Percentiles rank a stretch among this genome's conserved stretches.
Conservation (phyloP, 176 grass and related monocot genomes). For the Aegilops tauschii region DNA sequence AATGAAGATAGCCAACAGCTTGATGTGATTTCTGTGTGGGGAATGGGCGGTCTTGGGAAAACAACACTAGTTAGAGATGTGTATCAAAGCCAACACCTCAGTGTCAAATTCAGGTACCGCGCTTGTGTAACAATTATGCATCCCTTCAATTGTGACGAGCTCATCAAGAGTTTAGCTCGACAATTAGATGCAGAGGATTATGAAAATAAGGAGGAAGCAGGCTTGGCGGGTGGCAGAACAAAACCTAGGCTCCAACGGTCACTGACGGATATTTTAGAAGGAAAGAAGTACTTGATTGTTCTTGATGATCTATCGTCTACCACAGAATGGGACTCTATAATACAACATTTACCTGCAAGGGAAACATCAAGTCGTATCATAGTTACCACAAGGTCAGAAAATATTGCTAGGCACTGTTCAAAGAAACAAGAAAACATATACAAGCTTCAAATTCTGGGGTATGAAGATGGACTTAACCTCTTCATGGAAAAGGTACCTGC, state of each 20-base stretch:
- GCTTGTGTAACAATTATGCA: slow-evolving; percentile 20
- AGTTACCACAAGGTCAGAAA: slow-evolving; percentile 21
- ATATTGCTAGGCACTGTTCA: slow-evolving; percentile 11
- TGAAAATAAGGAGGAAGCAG: slow-evolving; percentile 12
- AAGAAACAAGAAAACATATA: slow-evolving; percentile 13
- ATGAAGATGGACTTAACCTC: slow-evolving; percentile 10
- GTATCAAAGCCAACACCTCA: slow-evolving; percentile 12
- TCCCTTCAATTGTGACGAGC: slow-evolving; percentile 2
- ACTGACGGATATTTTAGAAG: slow-evolving; percentile 5
- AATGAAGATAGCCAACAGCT: slow-evolving; percentile 8
- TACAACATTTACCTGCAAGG: slow-evolving; percentile 5
- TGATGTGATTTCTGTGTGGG: slow-evolving; percentile 10
- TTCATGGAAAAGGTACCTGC: background rate
- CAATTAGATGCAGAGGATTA: slow-evolving; percentile 20
- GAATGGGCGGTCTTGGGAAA: slow-evolving; percentile 20
- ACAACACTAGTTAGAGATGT: slow-evolving; percentile 11
- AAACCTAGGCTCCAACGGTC: slow-evolving; percentile 8
- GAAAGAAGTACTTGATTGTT: slow-evolving; percentile 14
- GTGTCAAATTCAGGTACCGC: background rate
- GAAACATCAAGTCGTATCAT: slow-evolving; percentile 12
- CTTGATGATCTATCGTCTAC: slow-evolving; percentile 8
- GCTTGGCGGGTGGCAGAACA: background rate
- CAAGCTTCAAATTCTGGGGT: slow-evolving; percentile 6
- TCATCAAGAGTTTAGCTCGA: slow-evolving; percentile 6
- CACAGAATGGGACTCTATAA: slow-evolving; percentile 16